These are phyloP conservation scores for Discostella stelligeroides DNA, from an alignment of 108 stramenopile species.

Conservation along the genomic window DNA sequence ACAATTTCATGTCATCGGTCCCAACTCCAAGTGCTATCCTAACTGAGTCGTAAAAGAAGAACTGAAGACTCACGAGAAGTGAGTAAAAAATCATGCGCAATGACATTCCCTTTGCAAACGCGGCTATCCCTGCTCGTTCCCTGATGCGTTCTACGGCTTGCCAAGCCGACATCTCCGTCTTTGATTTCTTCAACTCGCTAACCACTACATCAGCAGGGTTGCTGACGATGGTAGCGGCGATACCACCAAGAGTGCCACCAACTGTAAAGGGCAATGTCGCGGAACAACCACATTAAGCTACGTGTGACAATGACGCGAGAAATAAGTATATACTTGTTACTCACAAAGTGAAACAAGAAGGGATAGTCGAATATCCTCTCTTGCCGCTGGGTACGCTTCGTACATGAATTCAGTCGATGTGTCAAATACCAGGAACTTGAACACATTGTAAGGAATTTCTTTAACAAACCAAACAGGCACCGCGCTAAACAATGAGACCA, in stretches of 20 bases:
- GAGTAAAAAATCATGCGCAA: constrained; percentile 74
- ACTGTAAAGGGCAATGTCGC: constrained; percentile 2
- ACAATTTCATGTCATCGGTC: constrained; percentile 77
- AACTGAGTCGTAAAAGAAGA: constrained; percentile 70
- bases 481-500: constrained; percentile 61
- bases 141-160: constrained; percentile 50
- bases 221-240: constrained; percentile 64
- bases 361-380: constrained; percentile 72
- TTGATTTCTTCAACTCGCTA: constrained; percentile 73
- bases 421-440: constrained; percentile 73
- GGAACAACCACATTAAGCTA: not conserved
- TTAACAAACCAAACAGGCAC: constrained; percentile 52
- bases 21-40: constrained; percentile 71
- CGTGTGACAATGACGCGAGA: too few species aligned
- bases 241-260: constrained; percentile 69
- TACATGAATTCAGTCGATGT: constrained; percentile 57
- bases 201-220: constrained; percentile 78
- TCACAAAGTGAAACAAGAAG: constrained; percentile 60
- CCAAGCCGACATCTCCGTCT: constrained; percentile 57
- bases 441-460: constrained; percentile 42
- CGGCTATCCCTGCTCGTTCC: constrained; percentile 45
- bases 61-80: constrained; percentile 74
- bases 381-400: constrained; percentile 60
- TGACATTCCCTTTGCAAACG: constrained; percentile 55
- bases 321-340: not conserved